Conservation (phyloP, 768 basidiomycete genomes). For the Cyathus striatus region DNA sequence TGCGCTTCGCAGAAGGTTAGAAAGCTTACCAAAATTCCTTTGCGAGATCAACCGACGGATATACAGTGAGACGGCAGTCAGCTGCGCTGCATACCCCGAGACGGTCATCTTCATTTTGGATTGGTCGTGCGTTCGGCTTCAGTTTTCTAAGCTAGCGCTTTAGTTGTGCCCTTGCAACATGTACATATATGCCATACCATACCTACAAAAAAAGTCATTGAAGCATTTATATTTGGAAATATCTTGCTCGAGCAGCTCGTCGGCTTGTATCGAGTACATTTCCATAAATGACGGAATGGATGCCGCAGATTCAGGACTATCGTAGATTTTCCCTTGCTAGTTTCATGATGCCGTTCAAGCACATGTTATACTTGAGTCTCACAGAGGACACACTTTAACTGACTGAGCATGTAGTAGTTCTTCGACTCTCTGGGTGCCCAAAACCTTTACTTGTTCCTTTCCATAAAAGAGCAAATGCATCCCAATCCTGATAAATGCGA, state of each 20-base stretch:
- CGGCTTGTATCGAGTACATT: slow-evolving; percentile 47
- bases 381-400: slow-evolving; percentile 30
- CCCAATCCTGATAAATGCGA: slow-evolving; percentile 34
- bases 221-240: slow-evolving; percentile 58
- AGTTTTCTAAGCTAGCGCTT: slow-evolving; percentile 38
- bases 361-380: background rate
- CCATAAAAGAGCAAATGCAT: slow-evolving; percentile 78
- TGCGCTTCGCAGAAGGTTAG: background rate
- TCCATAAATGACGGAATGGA: slow-evolving; percentile 53
- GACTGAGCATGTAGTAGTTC: slow-evolving; percentile 50
- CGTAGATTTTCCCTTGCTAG: slow-evolving; percentile 53
- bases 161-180: background rate
- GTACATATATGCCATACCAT: background rate
- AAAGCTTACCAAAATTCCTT: slow-evolving; percentile 58
- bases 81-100: slow-evolving; percentile 58
- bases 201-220: slow-evolving; percentile 76
- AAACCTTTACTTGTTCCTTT: slow-evolving; percentile 38
- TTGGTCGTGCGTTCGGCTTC: slow-evolving; percentile 53
- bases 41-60: slow-evolving; percentile 49
- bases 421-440: slow-evolving; percentile 44
- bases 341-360: background rate
- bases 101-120: slow-evolving; percentile 48
- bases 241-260: slow-evolving; percentile 63
- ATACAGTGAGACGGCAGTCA: slow-evolving; percentile 73
- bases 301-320: slow-evolving; percentile 42